A percentile compares a stretch with the other conserved stretches of the same genome.
phyloP scores from a whole-genome alignment of 2,329 filamentous ascomycete species.

The Colletotrichum higginsianum region DNA sequence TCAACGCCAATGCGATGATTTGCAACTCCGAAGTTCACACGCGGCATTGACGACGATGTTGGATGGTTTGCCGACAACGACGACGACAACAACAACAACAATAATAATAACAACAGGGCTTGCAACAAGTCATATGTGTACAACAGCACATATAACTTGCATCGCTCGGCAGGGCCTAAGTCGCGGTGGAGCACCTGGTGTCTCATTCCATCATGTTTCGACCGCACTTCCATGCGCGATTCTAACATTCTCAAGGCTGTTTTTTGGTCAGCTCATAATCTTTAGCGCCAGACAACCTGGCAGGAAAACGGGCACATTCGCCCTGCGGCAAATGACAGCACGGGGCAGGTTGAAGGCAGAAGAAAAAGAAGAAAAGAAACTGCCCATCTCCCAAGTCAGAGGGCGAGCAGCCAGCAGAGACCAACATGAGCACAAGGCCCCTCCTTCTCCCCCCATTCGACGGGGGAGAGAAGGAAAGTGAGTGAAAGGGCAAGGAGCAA shows the following conservation, averaged over 20 bases:
- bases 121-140: slow-evolving; percentile 9
- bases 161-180: neutral
- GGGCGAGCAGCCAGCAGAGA: slow-evolving; percentile 23
- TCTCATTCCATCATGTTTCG: slow-evolving; percentile 40
- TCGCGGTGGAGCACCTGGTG: slow-evolving; percentile 25
- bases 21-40: neutral
- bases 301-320: slow-evolving; percentile 1
- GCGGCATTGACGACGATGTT: slow-evolving; percentile 18
- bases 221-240: slow-evolving; percentile 30
- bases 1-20: neutral
- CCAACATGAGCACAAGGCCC: slow-evolving; percentile 28
- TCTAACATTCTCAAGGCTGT: slow-evolving; percentile 18
- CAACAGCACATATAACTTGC: slow-evolving; percentile 1
- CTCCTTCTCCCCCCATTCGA: slow-evolving; percentile 8
- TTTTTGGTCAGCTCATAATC: slow-evolving; percentile 11
- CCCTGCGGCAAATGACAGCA: slow-evolving; percentile 12
- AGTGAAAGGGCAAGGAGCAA: slow-evolving; percentile 28
- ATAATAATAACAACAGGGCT: neutral
- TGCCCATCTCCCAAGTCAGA: slow-evolving; percentile 25
- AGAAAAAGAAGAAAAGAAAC: slow-evolving; percentile 18
- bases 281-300: neutral
- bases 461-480: slow-evolving; percentile 8
- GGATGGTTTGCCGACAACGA: neutral
- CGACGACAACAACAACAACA: neutral
- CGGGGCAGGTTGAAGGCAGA: slow-evolving; percentile 4